Evolutionary conservation across 73 alveolate genomes (phyloP).

Genomic region (Stentor roeselii): DNA sequence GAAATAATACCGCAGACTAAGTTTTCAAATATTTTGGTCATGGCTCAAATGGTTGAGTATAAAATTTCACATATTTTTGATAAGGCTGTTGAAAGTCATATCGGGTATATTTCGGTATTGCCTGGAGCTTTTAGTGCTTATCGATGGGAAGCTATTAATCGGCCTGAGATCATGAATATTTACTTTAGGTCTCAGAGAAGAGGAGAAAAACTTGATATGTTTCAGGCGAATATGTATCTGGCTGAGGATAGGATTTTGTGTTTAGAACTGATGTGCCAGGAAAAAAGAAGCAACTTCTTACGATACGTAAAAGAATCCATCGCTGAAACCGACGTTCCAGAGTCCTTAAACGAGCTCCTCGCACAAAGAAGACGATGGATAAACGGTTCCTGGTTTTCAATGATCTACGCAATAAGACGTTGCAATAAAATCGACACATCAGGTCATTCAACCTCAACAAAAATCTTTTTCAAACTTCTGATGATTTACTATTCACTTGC

Average conservation of each 20-base stretch:
- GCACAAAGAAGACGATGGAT: conserved; percentile 25
- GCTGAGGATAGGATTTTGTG: conserved; percentile 75
- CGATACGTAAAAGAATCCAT: conserved; percentile 36
- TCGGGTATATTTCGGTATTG: conserved; percentile 35
- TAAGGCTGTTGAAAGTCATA: not conserved
- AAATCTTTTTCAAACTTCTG: not conserved
- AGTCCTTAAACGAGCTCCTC: not conserved
- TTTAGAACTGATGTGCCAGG: conserved; percentile 8
- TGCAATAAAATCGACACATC: not conserved
- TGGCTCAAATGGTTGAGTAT: conserved; percentile 26
- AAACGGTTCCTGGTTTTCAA: conserved; percentile 32
- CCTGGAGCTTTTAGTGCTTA: conserved; percentile 48
- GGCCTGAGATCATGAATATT: not conserved
- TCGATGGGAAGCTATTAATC: conserved; percentile 34
- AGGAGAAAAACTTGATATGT: not conserved
- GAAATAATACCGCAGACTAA: conserved; percentile 7
- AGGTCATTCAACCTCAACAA: not conserved
- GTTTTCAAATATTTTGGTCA: not conserved
- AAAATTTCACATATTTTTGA: conserved; percentile 28
- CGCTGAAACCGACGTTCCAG: conserved; percentile 46
- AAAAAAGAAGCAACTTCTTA: not conserved
- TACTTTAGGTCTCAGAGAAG: not conserved
- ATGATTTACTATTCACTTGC: not conserved
- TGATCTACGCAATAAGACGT: not conserved
- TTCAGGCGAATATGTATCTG: conserved; percentile 50